Evolutionary conservation across 768 basidiomycete species (phyloP).

Genomic region (Boletus rubroflammeus): DNA sequence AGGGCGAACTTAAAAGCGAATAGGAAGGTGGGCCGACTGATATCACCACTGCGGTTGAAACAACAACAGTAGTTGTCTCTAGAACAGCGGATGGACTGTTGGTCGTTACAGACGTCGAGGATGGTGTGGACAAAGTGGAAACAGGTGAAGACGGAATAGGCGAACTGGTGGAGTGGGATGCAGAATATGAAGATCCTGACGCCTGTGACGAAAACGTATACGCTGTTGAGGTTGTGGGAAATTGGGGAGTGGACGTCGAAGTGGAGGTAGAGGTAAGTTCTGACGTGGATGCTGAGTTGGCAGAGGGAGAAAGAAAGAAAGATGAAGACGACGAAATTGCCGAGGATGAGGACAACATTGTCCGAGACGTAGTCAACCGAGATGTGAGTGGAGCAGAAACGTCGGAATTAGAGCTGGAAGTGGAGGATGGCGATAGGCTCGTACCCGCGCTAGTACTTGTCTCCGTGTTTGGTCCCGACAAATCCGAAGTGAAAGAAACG

Average conservation of each 20-base stretch:
- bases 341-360: not conserved
- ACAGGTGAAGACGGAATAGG: not conserved
- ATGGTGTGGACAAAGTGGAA: not conserved
- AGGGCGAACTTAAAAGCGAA: not conserved
- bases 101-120: not conserved
- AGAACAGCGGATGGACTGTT: not conserved
- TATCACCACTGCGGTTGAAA: constrained; percentile 13
- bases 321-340: not conserved
- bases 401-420: constrained; percentile 17
- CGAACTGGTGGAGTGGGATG: not conserved
- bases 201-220: not conserved
- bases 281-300: not conserved
- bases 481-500: not conserved
- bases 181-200: not conserved
- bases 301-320: not conserved
- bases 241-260: not conserved
- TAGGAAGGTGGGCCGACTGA: not conserved
- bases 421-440: constrained; percentile 9
- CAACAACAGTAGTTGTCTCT: constrained; percentile 12
- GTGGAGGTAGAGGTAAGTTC: not conserved
- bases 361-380: not conserved
- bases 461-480: not conserved
- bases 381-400: constrained; percentile 3
- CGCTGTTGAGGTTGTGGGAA: not conserved
- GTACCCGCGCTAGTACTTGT: constrained; percentile 17